These are phyloP conservation scores for Penicillium chermesinum DNA, from an alignment of 495 filamentous ascomycete species.

Conservation along the genomic window DNA sequence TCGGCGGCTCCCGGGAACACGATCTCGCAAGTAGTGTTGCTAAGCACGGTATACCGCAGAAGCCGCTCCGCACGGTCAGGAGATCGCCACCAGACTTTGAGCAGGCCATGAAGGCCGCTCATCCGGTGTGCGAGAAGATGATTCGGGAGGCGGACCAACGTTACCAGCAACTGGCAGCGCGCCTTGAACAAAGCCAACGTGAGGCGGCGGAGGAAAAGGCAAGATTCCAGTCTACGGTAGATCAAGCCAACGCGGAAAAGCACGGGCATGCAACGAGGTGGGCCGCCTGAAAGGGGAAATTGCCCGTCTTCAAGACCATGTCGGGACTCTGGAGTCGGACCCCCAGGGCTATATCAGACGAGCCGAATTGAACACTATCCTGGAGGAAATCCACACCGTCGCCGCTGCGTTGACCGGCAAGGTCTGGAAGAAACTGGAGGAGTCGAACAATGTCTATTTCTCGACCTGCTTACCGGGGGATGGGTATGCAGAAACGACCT, in stretches of 20 bases:
- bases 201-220: background rate
- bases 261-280: background rate
- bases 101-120: background rate
- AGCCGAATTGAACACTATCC: background rate
- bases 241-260: background rate
- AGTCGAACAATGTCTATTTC: background rate
- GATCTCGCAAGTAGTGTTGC: no score
- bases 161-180: background rate
- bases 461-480: background rate
- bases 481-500: background rate
- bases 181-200: background rate
- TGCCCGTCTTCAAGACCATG: background rate
- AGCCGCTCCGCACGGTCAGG: background rate
- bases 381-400: background rate
- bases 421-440: background rate
- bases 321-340: background rate
- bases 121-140: background rate
- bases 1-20: background rate
- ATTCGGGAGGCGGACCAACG: background rate
- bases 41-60: no score
- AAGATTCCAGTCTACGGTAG: background rate
- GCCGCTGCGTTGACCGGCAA: background rate
- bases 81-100: background rate
- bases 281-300: background rate
- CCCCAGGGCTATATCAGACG: background rate